A percentile compares a stretch with the other conserved stretches of the same genome.
phyloP scores from a whole-genome alignment of 2,329 filamentous ascomycete genomes.

The Microcera coccophila region DNA sequence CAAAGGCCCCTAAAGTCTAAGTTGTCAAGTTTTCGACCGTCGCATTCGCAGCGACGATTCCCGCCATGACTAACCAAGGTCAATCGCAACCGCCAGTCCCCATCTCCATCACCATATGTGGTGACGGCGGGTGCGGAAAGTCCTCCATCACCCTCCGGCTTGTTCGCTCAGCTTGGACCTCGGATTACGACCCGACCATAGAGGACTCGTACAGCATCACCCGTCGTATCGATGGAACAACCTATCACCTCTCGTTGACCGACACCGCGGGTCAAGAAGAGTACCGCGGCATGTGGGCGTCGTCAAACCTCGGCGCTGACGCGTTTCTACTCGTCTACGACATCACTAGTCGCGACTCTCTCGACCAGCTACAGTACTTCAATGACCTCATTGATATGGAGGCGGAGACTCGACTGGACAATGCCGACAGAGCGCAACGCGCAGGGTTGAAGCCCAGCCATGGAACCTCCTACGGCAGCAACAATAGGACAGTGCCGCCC shows the following conservation, averaged over 20 bases:
- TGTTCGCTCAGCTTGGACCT: constrained; percentile 78
- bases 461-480: constrained; percentile 28
- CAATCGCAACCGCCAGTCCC: constrained; percentile 42
- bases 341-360: constrained; percentile 66
- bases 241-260: constrained; percentile 73
- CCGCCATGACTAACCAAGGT: constrained; percentile 14
- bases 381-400: constrained; percentile 83
- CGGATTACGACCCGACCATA: constrained; percentile 76
- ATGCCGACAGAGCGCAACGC: constrained; percentile 50
- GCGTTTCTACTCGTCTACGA: constrained; percentile 86
- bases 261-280: constrained; percentile 89
- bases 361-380: constrained; percentile 72
- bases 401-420: constrained; percentile 64
- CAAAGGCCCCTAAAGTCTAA: not conserved
- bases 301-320: constrained; percentile 72
- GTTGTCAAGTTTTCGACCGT: not conserved
- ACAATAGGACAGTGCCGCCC: constrained; percentile 57
- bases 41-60: not conserved
- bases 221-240: constrained; percentile 72
- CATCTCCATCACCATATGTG: constrained; percentile 77
- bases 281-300: constrained; percentile 82
- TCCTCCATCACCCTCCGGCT: constrained; percentile 80
- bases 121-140: constrained; percentile 81
- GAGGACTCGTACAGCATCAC: constrained; percentile 84
- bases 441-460: constrained; percentile 33